Conservation (phyloP, 2,329 filamentous ascomycete genomes). For the Fusarium praegraminearum region DNA sequence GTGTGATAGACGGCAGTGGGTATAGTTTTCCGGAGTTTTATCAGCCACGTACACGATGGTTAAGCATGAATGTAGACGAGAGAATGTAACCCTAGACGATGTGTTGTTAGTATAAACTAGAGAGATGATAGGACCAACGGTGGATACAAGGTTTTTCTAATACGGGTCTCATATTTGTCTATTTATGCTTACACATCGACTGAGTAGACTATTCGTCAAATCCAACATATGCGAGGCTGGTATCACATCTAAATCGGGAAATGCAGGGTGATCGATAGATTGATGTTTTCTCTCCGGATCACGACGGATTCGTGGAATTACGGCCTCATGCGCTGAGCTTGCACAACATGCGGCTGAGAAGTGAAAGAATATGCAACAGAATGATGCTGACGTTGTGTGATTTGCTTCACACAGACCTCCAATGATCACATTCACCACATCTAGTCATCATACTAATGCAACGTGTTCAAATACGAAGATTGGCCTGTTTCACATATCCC, state of each 20-base stretch:
- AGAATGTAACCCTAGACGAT: too few relatives aligned
- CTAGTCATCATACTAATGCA: constrained; percentile 2
- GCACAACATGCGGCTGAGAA: neutral
- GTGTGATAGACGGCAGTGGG: neutral
- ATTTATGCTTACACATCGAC: neutral
- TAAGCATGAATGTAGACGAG: neutral
- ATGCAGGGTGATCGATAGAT: neutral
- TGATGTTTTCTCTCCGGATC: neutral
- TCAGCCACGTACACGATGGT: neutral
- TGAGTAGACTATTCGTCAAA: neutral
- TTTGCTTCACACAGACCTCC: neutral
- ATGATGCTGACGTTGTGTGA: neutral
- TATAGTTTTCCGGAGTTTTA: too few relatives aligned
- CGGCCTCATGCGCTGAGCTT: neutral
- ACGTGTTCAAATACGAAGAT: neutral
- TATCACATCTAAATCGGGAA: neutral
- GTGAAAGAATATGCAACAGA: neutral
- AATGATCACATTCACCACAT: neutral
- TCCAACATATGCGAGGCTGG: neutral
- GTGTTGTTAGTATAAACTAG: neutral
- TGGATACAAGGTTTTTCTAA: too few relatives aligned
- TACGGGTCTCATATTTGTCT: too few relatives aligned
- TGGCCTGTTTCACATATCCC: constrained; percentile 1
- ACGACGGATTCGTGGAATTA: neutral
- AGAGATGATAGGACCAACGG: neutral